A percentile compares a stretch with the other conserved stretches of the same genome.
Conservation (phyloP, 148 eudicot species). For the Bassia scoparia region DNA sequence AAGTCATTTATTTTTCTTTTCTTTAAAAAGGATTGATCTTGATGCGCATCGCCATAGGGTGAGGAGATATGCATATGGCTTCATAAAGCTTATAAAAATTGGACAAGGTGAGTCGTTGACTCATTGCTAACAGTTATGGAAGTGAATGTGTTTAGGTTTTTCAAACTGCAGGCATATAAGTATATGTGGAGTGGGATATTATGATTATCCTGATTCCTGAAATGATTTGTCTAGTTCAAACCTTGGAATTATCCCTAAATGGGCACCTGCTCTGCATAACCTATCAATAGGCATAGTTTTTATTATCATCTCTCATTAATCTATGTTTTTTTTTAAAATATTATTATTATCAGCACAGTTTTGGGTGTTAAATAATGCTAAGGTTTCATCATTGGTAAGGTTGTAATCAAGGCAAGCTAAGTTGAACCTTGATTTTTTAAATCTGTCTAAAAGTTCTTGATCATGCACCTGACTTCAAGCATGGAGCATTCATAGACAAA, state of each 20-base stretch:
- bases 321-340: neutral
- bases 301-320: neutral
- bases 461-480: neutral
- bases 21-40: conserved; percentile 67
- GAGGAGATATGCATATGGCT: conserved; percentile 76
- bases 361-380: neutral
- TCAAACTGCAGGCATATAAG: no score
- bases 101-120: conserved; percentile 65
- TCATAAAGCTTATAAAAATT: conserved; percentile 72
- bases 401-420: neutral
- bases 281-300: no score
- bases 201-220: no score
- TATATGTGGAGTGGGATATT: no score
- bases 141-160: neutral
- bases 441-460: neutral
- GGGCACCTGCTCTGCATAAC: no score
- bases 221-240: no score
- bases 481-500: no score
- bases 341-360: neutral
- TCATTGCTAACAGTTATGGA: conserved; percentile 6
- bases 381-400: conserved; percentile 1
- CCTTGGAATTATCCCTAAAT: no score
- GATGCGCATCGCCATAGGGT: conserved; percentile 85
- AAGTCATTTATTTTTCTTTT: conserved; percentile 3
- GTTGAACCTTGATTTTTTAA: neutral